Base-by-base conservation (phyloP, 2,329 filamentous ascomycete genomes). In the Monosporascus sp. region DNA sequence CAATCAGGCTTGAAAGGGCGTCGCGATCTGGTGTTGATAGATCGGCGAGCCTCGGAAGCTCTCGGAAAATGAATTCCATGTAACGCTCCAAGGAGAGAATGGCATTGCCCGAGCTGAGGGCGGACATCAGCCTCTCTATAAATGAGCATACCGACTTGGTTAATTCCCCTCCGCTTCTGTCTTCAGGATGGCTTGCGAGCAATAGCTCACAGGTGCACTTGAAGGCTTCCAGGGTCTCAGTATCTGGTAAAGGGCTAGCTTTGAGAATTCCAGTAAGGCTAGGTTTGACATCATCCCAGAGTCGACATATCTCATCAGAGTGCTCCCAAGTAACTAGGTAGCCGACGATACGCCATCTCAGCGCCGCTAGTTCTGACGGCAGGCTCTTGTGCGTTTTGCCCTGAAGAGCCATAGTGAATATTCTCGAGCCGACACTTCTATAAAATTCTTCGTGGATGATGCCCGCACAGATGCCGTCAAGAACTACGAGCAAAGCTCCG, bases 401-500 rank as follows among this genome's bases (percentile, higher is more conserved):
- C 53, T 65, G 51, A 38, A 66, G 66, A 24, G 68, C 60, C n/a
- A 68, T 60, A 24, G 66, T 60, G 39, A 67, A 67, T n/a, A 70
- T 60, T 37, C 63, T 65, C n/a, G 66, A 56, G 9, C 66, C 63
- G 41, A 69, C 55, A 8, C 52, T 55, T 49, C 65, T 60, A 14
- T 69, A 65, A 39, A 64, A 63, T 5, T 66, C 65, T 47, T 72
- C 68, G 44, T 65, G 59, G 8, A 55, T 62, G 11, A 74, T 60
- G n/a, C 71, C 68, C 5, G 63, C 61, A 44, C 68, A 65, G 47
- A 75, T 65, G 18, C 69, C 70, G 48, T 72, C 70, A 17, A 73
- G 60, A 25, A 74, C 63, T 17, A 72, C 63, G n/a, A 69, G 53
- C 44, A 64, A 63, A 15, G 65, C 63, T 52, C 64, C 63, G 7